phyloP scores from a whole-genome alignment of 805 yeast genomes.

The Saturnispora dispora region DNA sequence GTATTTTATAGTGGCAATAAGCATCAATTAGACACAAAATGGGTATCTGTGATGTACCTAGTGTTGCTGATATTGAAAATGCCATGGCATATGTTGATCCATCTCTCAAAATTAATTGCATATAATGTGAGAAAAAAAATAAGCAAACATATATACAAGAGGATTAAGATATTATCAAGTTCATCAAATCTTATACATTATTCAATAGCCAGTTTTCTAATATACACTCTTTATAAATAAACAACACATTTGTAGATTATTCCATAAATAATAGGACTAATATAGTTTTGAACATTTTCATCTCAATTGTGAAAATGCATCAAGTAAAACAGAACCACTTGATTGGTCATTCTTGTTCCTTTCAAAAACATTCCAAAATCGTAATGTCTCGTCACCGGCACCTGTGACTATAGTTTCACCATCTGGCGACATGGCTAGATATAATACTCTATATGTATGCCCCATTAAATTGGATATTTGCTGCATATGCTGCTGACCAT shows the following conservation, averaged over 20 bases:
- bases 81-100: neutral
- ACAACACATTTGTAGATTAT: neutral
- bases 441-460: constrained; percentile 85
- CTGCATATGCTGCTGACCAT: constrained; percentile 60
- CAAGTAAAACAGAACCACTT: constrained; percentile 56
- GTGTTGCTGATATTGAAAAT: constrained; percentile 28
- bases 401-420: constrained; percentile 97
- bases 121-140: neutral
- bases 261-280: neutral
- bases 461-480: constrained; percentile 92
- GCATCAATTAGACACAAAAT: constrained; percentile 39
- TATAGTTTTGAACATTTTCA: constrained; percentile 20
- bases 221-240: neutral
- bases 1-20: constrained; percentile 35
- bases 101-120: neutral
- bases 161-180: neutral
- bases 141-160: too few species aligned
- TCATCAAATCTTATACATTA: neutral
- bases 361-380: constrained; percentile 94
- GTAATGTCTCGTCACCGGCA: constrained; percentile 93
- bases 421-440: constrained; percentile 85
- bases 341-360: constrained; percentile 51
- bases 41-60: constrained; percentile 50
- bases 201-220: constrained; percentile 7
- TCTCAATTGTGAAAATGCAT: constrained; percentile 68